Percentiles rank a stretch among this genome's conserved stretches.
Evolutionary conservation across 169 alveolate genomes (phyloP).

Genomic region (Plasmodium fragile): DNA sequence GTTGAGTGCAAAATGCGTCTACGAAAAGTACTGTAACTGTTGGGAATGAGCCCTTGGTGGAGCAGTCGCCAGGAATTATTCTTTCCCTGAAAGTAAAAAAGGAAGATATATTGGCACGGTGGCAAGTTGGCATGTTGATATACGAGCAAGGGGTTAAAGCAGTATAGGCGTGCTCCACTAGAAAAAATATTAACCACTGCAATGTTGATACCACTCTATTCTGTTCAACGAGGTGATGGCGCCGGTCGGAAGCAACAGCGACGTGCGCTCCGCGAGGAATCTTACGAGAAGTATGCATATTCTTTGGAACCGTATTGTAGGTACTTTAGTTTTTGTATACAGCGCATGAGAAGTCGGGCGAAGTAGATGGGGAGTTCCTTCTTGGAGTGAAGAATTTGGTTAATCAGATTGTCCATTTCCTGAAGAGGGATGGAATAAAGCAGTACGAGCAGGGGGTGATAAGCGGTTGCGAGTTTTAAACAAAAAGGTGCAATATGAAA

Average conservation of each 20-base stretch:
- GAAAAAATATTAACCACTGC: background rate
- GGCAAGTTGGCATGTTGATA: background rate
- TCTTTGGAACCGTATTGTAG: conserved; percentile 49
- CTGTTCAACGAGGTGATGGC: background rate
- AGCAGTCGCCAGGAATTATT: background rate
- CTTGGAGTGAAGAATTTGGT: background rate
- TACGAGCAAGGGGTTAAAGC: background rate
- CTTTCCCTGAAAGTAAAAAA: background rate
- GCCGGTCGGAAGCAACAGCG: background rate
- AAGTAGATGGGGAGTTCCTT: background rate
- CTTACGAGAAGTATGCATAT: conserved; percentile 40
- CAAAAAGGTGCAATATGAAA: background rate
- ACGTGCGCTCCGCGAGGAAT: background rate
- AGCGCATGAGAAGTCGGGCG: background rate
- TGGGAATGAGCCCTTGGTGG: background rate
- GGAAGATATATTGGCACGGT: background rate
- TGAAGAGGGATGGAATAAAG: background rate
- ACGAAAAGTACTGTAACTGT: background rate
- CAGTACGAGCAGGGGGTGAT: background rate
- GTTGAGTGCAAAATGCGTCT: background rate
- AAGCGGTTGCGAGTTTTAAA: background rate
- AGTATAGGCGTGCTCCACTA: background rate
- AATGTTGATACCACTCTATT: background rate
- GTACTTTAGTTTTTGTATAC: conserved; percentile 45
- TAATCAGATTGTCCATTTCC: conserved; percentile 18